phyloP scores from a whole-genome alignment of 139 green algal species.

The Diplosphaera chodatii region DNA sequence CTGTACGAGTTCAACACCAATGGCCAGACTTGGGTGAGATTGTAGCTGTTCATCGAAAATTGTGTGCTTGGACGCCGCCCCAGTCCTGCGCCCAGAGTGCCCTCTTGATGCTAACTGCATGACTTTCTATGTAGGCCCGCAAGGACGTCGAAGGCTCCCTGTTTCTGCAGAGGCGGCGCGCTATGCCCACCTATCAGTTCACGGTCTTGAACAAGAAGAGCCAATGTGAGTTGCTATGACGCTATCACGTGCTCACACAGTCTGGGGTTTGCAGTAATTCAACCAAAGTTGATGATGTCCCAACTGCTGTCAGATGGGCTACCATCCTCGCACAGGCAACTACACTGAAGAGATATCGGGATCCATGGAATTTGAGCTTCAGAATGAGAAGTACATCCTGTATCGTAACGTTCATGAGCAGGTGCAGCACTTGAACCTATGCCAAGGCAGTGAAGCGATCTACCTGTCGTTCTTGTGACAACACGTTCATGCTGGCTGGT shows the following conservation, averaged over 20 bases:
- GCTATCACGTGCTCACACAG: too few species aligned
- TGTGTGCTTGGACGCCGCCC: too few species aligned
- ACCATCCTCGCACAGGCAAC: conserved; percentile 46
- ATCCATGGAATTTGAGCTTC: conserved; percentile 67
- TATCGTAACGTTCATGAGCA: conserved; percentile 66
- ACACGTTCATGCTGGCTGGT: too few species aligned
- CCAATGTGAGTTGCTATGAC: conserved; percentile 29
- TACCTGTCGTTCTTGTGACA: too few species aligned
- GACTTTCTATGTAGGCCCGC: conserved; percentile 40
- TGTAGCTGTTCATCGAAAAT: too few species aligned
- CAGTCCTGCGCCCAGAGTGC: too few species aligned
- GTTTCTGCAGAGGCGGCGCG: conserved; percentile 76
- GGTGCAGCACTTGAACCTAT: conserved; percentile 27
- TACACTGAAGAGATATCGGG: conserved; percentile 64
- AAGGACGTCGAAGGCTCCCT: conserved; percentile 88
- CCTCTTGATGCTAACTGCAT: too few species aligned
- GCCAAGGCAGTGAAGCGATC: too few species aligned
- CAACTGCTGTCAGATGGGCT: background rate
- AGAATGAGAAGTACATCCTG: conserved; percentile 70
- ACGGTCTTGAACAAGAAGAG: conserved; percentile 85
- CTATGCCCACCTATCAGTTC: conserved; percentile 68
- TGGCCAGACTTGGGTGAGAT: conserved; percentile 55
- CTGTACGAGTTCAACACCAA: conserved; percentile 71
- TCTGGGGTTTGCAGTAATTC: too few species aligned
- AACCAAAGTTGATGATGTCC: background rate